Conservation (phyloP, 768 basidiomycete species). For the Macrolepiota dolichaula region DNA sequence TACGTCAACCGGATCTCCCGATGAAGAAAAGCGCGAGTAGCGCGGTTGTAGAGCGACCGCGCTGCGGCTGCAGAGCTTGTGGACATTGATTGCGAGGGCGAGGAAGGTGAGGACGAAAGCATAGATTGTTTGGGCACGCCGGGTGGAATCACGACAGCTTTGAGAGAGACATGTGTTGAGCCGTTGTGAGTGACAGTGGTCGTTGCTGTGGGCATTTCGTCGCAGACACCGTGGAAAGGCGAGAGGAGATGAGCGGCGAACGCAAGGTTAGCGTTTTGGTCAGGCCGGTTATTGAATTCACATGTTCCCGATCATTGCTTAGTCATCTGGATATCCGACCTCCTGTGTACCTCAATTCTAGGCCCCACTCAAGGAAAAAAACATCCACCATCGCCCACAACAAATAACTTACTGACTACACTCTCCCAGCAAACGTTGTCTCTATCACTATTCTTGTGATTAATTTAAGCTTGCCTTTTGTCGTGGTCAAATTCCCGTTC, state of each 20-base stretch:
- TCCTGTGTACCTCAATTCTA: background rate
- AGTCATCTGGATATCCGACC: background rate
- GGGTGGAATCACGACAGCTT: slow-evolving; percentile 9
- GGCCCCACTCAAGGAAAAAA: background rate
- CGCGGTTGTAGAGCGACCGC: slow-evolving; percentile 71
- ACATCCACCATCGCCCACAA: too few species aligned
- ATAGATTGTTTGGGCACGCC: background rate
- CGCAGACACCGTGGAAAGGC: background rate
- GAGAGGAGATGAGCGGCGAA: background rate
- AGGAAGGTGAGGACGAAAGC: background rate
- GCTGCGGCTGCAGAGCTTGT: slow-evolving; percentile 42
- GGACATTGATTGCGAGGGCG: background rate
- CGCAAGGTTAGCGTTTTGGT: background rate
- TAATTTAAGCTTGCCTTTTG: too few species aligned
- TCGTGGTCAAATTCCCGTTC: too few species aligned
- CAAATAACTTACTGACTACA: too few species aligned
- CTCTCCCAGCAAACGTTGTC: too few species aligned
- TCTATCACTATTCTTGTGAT: too few species aligned
- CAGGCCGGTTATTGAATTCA: slow-evolving; percentile 10
- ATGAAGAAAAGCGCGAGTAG: slow-evolving; percentile 75
- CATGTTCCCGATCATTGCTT: slow-evolving; percentile 13
- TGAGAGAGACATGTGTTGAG: slow-evolving; percentile 3
- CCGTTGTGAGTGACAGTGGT: slow-evolving; percentile 12
- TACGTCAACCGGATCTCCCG: slow-evolving; percentile 67
- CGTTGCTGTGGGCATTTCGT: slow-evolving; percentile 18